These are phyloP conservation scores for Peronospora farinosa DNA, from an alignment of 352 stramenopile genomes.

Conservation along the genomic window DNA sequence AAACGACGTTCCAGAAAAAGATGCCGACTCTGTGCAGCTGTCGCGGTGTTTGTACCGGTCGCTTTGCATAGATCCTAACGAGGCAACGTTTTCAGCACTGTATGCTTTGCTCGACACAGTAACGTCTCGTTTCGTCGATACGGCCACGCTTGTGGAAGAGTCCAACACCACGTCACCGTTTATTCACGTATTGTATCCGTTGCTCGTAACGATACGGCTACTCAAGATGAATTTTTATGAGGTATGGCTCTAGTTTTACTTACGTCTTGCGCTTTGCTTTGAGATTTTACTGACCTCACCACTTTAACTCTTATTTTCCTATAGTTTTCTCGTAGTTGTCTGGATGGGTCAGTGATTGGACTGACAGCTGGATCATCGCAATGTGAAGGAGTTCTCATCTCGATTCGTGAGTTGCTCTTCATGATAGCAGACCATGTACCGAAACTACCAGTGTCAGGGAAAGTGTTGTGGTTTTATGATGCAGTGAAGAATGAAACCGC, in stretches of 20 bases:
- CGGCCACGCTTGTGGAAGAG: conserved; percentile 9
- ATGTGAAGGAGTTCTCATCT: conserved; percentile 39
- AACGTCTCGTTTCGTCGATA: conserved; percentile 23
- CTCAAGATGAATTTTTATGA: conserved; percentile 88
- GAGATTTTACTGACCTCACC: conserved; percentile 2
- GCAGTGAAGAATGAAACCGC: conserved; percentile 78
- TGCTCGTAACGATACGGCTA: conserved; percentile 63
- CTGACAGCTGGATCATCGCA: conserved; percentile 32
- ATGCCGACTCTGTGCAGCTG: conserved; percentile 70
- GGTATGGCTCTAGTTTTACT: conserved; percentile 28
- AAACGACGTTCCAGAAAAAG: conserved; percentile 66
- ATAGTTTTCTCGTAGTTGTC: conserved; percentile 65
- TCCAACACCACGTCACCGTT: conserved; percentile 15
- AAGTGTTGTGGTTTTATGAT: conserved; percentile 63
- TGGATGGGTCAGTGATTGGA: conserved; percentile 53
- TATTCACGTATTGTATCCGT: conserved; percentile 58
- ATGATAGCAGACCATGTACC: conserved; percentile 50
- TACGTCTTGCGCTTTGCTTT: neutral
- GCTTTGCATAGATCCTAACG: conserved; percentile 75
- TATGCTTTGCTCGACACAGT: conserved; percentile 46
- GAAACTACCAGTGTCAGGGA: conserved; percentile 23
- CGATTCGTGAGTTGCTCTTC: conserved; percentile 65
- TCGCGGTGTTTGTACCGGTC: conserved; percentile 71
- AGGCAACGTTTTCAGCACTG: conserved; percentile 62
- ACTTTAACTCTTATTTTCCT: neutral